A percentile compares a stretch with the other conserved stretches of the same genome.
Conservation (phyloP, 108 stramenopile species). For the Hondaea fermentalgiana region DNA sequence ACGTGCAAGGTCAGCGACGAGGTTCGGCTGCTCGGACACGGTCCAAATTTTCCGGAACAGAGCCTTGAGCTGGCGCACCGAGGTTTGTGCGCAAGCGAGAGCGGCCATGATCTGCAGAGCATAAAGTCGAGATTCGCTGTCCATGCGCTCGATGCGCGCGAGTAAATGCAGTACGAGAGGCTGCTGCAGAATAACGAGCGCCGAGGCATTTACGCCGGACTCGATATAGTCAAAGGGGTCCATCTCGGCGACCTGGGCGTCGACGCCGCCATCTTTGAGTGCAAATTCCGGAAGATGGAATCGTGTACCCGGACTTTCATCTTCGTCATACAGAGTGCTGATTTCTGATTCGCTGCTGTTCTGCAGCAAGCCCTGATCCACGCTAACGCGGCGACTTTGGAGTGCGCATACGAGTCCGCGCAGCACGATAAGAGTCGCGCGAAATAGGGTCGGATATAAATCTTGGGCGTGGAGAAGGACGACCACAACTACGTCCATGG, state of each 20-base stretch:
- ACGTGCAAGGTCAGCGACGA: not conserved
- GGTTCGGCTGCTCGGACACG: not conserved
- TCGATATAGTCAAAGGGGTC: not conserved
- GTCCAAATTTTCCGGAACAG: not conserved
- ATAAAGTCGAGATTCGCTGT: not conserved
- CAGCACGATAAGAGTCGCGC: not conserved
- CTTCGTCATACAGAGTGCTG: no score
- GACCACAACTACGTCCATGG: not conserved
- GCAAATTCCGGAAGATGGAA: no score
- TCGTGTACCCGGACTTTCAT: no score
- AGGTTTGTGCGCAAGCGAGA: not conserved
- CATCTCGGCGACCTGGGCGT: not conserved
- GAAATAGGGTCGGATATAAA: not conserved
- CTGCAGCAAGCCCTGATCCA: no score
- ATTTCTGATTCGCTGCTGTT: no score
- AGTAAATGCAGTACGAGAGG: not conserved
- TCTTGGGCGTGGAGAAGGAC: not conserved
- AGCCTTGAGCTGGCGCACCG: slow-evolving; percentile 12
- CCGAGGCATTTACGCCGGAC: not conserved
- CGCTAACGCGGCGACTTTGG: not conserved
- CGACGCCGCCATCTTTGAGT: no score
- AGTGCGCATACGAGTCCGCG: not conserved
- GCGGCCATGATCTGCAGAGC: not conserved
- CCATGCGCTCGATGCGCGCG: not conserved
- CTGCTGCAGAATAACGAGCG: not conserved